Evolutionary conservation across 371 early-diverging fungal species (phyloP), one percentile per base, ranked within the genome.

Genomic region (Cokeromyces recurvatus): DNA sequence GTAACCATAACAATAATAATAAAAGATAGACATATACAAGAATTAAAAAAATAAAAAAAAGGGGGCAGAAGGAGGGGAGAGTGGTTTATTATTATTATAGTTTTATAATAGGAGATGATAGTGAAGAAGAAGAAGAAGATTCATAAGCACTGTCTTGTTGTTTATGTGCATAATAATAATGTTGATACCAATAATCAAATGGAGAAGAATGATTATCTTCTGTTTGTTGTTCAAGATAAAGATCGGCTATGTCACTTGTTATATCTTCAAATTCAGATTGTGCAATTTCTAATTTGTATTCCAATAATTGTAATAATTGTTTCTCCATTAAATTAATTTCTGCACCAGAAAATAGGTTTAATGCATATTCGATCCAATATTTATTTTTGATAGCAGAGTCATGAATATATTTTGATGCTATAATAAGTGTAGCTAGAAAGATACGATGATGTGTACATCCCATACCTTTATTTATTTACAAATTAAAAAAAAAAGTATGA

Each of bases 271-370:
- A 24, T 15, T 19, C 24, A 2, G n/a, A 16, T 12, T 32, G 12
- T 16, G 24, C 7, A 3, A 36, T n/a, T 35, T 48, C 49, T 24
- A 45, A 17, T 14, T 36, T 23, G 10, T 35, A 38, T 17, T 55
- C 84, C 43, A 90, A 68, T 47, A 90, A 58, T 11, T 78, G 78
- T 44, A 90, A 69, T 25, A 90, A 59, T 57, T 90, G 89, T 53
- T 83, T 80, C 56, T 90, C 90, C 89, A 89, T 90, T 24, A 89
- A 58, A 38, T 89, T 90, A 40, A 90, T 82, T 60, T 90, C 90
- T 17, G 75, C 62, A 4, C 84, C 72, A 3, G 89, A 84, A 52
- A 86, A 89, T 17, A 85, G 57, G 0, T 67, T 57, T 8, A 17
- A 25, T 0, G 84, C 77, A 50, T 81, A 81, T 11, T 70, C 64